A percentile compares a stretch with the other conserved stretches of the same genome.
Conservation (phyloP, 768 basidiomycete species). For the Suillus occidentalis region DNA sequence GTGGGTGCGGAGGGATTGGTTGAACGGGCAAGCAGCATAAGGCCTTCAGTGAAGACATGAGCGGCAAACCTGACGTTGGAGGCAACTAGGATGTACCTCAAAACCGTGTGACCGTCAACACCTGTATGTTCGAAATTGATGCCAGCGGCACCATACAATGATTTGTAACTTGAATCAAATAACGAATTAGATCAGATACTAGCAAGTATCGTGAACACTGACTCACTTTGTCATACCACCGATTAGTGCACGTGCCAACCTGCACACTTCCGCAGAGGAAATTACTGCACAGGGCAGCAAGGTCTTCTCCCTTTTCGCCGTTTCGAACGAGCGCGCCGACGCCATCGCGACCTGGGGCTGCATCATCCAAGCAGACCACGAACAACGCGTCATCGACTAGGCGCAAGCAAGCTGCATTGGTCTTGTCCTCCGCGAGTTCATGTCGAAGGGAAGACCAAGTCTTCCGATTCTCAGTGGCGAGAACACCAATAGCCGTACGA, state of each 20-base stretch:
- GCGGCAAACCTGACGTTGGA: conserved; percentile 61
- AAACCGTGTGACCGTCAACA: conserved; percentile 95
- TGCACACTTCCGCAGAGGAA: conserved; percentile 93
- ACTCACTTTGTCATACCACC: conserved; percentile 90
- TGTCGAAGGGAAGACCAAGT: too few relatives aligned
- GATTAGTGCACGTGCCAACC: conserved; percentile 91
- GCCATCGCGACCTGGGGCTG: conserved; percentile 37
- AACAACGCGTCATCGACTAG: too few relatives aligned
- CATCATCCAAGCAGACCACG: conserved; percentile 91
- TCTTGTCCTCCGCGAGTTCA: too few relatives aligned
- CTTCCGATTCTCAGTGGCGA: too few relatives aligned
- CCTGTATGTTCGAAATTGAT: conserved; percentile 99
- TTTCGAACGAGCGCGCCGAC: conserved; percentile 6
- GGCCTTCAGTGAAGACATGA: conserved; percentile 96
- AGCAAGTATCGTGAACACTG: not conserved
- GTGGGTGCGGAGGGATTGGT: conserved; percentile 97
- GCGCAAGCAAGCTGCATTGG: too few relatives aligned
- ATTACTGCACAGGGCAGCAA: conserved; percentile 84
- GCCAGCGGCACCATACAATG: conserved; percentile 91
- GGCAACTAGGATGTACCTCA: conserved; percentile 48
- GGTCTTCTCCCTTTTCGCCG: conserved; percentile 46
- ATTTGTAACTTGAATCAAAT: conserved; percentile 74
- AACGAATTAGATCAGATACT: not conserved
- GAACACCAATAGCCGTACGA: conserved; percentile 66
- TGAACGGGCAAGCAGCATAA: conserved; percentile 94